Evolutionary conservation across 2,329 filamentous ascomycete genomes (phyloP).

Genomic region (Cladosporium velox): DNA sequence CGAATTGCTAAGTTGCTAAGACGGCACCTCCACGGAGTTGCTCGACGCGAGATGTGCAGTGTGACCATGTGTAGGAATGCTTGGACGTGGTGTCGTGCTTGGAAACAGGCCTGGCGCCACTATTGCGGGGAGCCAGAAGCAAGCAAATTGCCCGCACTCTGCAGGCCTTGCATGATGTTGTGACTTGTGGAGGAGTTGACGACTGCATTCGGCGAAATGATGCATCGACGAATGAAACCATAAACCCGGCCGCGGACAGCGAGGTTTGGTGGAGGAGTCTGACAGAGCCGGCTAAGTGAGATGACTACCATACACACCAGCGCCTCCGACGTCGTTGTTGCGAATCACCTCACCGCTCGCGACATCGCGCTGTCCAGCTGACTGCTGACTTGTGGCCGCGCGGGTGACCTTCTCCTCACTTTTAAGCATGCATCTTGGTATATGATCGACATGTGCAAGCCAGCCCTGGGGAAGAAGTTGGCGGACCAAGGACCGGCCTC

Average conservation of each 20-base stretch:
- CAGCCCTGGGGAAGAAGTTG: background rate
- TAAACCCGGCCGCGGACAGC: slow-evolving; percentile 6
- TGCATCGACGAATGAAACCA: background rate
- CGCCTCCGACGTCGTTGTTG: slow-evolving; percentile 3
- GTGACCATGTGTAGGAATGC: slow-evolving; percentile 1
- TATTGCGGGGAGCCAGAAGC: slow-evolving; percentile 12
- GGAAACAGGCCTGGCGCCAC: slow-evolving; percentile 3
- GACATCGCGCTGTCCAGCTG: slow-evolving; percentile 5
- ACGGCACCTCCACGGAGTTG: slow-evolving; percentile 16
- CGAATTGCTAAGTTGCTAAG: slow-evolving; percentile 7
- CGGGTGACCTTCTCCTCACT: slow-evolving; percentile 12
- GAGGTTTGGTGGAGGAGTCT: background rate
- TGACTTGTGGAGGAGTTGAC: background rate
- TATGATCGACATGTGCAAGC: slow-evolving; percentile 5
- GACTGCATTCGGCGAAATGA: background rate
- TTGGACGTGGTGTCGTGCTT: slow-evolving; percentile 10
- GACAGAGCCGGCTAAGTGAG: background rate
- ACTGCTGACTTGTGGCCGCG: background rate
- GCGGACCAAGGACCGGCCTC: background rate
- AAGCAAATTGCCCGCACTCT: background rate
- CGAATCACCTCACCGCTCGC: slow-evolving; percentile 11
- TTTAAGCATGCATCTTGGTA: background rate
- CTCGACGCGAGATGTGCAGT: slow-evolving; percentile 16
- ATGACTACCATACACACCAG: background rate
- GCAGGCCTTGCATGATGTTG: background rate